phyloP scores from a whole-genome alignment of 352 stramenopile species.

The Globisporangium iwayamae region DNA sequence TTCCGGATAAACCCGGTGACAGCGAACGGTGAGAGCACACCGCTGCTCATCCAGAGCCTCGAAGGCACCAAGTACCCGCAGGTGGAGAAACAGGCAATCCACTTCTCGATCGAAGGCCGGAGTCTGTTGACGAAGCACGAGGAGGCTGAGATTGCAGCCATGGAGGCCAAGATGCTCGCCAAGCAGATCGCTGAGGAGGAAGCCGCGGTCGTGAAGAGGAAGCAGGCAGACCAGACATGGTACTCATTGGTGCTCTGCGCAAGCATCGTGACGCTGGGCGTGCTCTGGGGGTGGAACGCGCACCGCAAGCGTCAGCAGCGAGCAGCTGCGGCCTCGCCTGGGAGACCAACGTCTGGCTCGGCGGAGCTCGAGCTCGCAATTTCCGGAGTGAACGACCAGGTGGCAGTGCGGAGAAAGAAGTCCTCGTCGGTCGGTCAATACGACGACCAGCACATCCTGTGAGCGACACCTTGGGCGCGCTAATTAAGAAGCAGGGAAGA shows the following conservation, averaged over 20 bases:
- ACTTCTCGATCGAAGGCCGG: constrained; percentile 75
- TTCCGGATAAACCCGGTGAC: constrained; percentile 56
- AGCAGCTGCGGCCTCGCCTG: not conserved
- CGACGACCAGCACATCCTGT: constrained; percentile 19
- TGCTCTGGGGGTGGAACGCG: constrained; percentile 14
- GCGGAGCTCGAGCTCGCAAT: constrained; percentile 4
- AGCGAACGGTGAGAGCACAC: constrained; percentile 33
- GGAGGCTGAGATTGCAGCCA: constrained; percentile 48
- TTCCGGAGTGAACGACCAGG: not conserved
- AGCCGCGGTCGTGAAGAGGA: constrained; percentile 7
- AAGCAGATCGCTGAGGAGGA: constrained; percentile 31
- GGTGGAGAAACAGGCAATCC: constrained; percentile 70
- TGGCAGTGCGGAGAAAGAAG: constrained; percentile 16
- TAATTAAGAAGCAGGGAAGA: not conserved
- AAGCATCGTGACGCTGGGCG: constrained; percentile 7
- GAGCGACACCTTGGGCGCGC: not conserved
- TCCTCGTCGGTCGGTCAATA: constrained; percentile 14
- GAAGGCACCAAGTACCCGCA: constrained; percentile 47
- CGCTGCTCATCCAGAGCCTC: constrained; percentile 53
- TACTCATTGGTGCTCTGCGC: constrained; percentile 15
- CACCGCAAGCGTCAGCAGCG: constrained; percentile 17
- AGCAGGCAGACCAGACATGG: constrained; percentile 13
- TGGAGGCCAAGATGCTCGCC: constrained; percentile 41
- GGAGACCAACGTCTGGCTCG: constrained; percentile 1
- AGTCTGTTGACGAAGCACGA: constrained; percentile 48